These are phyloP conservation scores for Kuraishia hungarica DNA, from an alignment of 805 yeast genomes.

Conservation along the genomic window DNA sequence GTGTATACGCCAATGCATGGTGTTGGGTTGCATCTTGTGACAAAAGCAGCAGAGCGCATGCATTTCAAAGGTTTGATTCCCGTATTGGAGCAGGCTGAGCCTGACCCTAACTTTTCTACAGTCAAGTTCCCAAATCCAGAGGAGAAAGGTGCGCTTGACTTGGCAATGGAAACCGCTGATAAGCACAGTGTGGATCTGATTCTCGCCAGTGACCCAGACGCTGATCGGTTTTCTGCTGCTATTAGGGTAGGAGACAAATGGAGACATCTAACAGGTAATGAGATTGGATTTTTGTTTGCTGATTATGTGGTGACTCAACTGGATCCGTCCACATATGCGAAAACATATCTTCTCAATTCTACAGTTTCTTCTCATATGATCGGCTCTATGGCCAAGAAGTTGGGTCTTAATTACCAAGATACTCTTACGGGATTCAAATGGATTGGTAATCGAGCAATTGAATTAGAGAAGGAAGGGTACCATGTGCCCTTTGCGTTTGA, in stretches of 20 bases:
- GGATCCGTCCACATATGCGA: conserved; percentile 15
- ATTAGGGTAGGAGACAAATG: conserved; percentile 45
- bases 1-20: conserved; percentile 97
- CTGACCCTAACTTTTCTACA: conserved; percentile 83
- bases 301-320: conserved; percentile 36
- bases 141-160: conserved; percentile 81
- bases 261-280: conserved; percentile 86
- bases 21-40: conserved; percentile 66
- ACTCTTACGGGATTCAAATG: conserved; percentile 96
- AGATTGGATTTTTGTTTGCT: conserved; percentile 82
- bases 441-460: conserved; percentile 87
- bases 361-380: conserved; percentile 89
- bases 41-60: conserved; percentile 27
- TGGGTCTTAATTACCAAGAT: conserved; percentile 60
- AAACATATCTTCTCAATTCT: conserved; percentile 64
- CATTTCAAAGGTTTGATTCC: conserved; percentile 18
- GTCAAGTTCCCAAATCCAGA: conserved; percentile 94
- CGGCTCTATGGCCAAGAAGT: conserved; percentile 50
- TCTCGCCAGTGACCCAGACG: conserved; percentile 93
- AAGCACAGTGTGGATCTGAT: conserved; percentile 38
- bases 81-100: conserved; percentile 60
- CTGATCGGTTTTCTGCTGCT: conserved; percentile 87
- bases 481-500: conserved; percentile 85
- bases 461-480: conserved; percentile 53
- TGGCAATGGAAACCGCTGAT: conserved; percentile 62